Evolutionary conservation across 371 early-diverging fungal genomes (phyloP).

Genomic region (Blastocladiella emersonii): DNA sequence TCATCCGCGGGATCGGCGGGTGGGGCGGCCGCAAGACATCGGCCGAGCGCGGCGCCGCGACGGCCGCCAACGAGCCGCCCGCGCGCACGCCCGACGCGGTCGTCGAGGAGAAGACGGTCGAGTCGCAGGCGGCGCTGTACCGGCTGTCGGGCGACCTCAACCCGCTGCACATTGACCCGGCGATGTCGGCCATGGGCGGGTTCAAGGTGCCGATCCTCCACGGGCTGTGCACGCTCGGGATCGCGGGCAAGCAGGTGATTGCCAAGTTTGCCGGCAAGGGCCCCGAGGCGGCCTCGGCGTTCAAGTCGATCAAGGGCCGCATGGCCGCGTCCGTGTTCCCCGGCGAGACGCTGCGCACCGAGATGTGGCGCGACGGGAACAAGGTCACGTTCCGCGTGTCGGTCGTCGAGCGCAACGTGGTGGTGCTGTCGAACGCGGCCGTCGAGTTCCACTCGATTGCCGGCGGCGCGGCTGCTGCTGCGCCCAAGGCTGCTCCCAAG

Average conservation of each 20-base stretch:
- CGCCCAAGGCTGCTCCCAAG: neutral
- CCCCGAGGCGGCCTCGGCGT: conserved; percentile 26
- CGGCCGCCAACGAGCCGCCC: conserved; percentile 69
- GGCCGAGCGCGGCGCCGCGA: conserved; percentile 32
- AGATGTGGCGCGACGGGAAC: conserved; percentile 83
- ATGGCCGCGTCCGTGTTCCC: conserved; percentile 88
- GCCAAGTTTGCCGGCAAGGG: conserved; percentile 54
- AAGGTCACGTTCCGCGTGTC: conserved; percentile 83
- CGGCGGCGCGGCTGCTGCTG: conserved; percentile 6
- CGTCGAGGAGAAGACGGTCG: conserved; percentile 64
- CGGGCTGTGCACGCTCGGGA: conserved; percentile 84
- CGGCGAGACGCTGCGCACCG: conserved; percentile 89
- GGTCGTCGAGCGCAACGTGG: conserved; percentile 76
- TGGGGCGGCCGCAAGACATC: conserved; percentile 59
- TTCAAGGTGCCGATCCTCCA: conserved; percentile 93
- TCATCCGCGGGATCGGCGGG: conserved; percentile 83
- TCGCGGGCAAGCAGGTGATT: conserved; percentile 78
- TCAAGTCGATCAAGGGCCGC: conserved; percentile 79
- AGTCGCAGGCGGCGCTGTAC: conserved; percentile 91
- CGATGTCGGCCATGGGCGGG: conserved; percentile 84
- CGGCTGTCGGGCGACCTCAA: conserved; percentile 76
- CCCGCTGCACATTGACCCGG: conserved; percentile 90
- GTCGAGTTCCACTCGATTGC: conserved; percentile 42
- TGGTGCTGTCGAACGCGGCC: conserved; percentile 74
- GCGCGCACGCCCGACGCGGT: conserved; percentile 69